Evolutionary conservation across 2,329 filamentous ascomycete species (phyloP).

Genomic region (Colletotrichum phormii): DNA sequence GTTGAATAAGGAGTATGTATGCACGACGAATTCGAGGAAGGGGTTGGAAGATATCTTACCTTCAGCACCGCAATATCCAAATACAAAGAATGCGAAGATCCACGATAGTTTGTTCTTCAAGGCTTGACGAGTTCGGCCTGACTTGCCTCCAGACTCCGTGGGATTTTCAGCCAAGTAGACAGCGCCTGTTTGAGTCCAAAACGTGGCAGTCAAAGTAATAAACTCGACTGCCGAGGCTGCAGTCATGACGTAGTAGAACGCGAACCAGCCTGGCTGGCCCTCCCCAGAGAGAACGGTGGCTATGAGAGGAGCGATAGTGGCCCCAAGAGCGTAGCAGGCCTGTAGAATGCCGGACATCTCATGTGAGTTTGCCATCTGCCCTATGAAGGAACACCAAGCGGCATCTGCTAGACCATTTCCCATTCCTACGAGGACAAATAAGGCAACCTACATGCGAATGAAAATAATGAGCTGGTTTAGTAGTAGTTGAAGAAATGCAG

Average conservation of each 20-base stretch:
- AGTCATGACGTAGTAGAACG: background rate
- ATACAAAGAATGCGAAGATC: background rate
- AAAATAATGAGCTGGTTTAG: background rate
- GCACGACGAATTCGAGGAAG: no score
- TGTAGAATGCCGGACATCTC: slow-evolving; percentile 80
- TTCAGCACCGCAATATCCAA: background rate
- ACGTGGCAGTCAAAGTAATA: background rate
- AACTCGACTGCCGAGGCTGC: background rate
- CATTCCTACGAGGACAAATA: slow-evolving; percentile 74
- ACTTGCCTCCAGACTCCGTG: slow-evolving; percentile 40
- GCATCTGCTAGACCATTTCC: slow-evolving; percentile 76
- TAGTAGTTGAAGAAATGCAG: background rate
- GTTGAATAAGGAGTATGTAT: no score
- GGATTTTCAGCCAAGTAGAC: background rate
- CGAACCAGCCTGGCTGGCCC: background rate
- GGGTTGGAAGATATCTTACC: background rate
- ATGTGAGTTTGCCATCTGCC: slow-evolving; percentile 78
- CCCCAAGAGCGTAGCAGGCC: slow-evolving; percentile 77
- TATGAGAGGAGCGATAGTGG: slow-evolving; percentile 74
- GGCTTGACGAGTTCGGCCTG: background rate
- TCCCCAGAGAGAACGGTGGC: slow-evolving; percentile 63
- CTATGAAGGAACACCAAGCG: slow-evolving; percentile 70
- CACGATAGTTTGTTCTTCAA: background rate
- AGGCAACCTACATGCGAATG: slow-evolving; percentile 69
- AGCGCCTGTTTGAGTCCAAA: background rate